Evolutionary conservation across 169 alveolate genomes (phyloP).

Genomic region (Hepatocystis sp.): DNA sequence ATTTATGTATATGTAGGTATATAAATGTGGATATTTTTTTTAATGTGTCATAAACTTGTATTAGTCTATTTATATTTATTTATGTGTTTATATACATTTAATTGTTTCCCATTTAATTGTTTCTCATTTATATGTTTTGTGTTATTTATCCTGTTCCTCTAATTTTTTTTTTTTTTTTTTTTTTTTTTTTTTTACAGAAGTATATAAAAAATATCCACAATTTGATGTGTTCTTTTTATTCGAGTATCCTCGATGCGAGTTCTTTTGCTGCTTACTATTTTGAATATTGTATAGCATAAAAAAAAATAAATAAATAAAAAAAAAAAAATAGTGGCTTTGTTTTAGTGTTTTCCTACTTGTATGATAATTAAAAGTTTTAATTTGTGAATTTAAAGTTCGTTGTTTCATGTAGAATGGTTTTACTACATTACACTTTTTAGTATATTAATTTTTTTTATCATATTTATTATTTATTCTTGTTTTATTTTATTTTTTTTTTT

Average conservation of each 20-base stretch:
- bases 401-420: too few relatives aligned
- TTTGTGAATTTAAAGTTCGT: too few relatives aligned
- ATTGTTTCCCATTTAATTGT: not conserved
- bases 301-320: too few relatives aligned
- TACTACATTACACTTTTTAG: too few relatives aligned
- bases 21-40: too few relatives aligned
- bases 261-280: slow-evolving; percentile 70
- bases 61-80: too few relatives aligned
- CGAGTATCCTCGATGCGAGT: slow-evolving; percentile 74
- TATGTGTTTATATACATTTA: too few relatives aligned
- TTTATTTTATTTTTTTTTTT: slow-evolving; percentile 9
- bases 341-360: too few relatives aligned
- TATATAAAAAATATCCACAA: slow-evolving; percentile 75
- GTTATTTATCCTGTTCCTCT: not conserved
- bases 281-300: slow-evolving; percentile 50
- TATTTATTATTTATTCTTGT: not conserved
- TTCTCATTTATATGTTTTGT: not conserved
- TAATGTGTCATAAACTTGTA: too few relatives aligned
- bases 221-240: slow-evolving; percentile 75
- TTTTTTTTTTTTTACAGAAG: slow-evolving; percentile 25
- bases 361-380: too few relatives aligned
- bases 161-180: not conserved
- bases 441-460: not conserved
- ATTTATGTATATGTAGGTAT: too few relatives aligned
- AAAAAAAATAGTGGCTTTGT: too few relatives aligned